phyloP scores from a whole-genome alignment of 495 filamentous ascomycete genomes.

The Extremus antarcticus region DNA sequence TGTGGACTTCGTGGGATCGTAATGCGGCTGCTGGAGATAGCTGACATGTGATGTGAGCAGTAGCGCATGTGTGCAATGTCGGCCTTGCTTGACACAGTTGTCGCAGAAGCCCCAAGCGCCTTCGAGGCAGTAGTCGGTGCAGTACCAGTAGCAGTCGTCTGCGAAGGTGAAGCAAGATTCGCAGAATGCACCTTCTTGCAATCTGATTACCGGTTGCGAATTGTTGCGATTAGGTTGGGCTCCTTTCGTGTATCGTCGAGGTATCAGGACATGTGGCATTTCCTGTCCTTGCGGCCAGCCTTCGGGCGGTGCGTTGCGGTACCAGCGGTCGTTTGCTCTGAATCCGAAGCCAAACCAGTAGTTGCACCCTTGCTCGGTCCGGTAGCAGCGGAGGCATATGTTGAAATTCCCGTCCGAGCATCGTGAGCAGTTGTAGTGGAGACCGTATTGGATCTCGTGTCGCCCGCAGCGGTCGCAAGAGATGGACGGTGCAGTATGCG shows the following conservation, averaged over 20 bases:
- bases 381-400: constrained; percentile 70
- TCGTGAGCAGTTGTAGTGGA: constrained; percentile 64
- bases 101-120: constrained; percentile 90
- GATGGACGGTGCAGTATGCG: constrained; percentile 51
- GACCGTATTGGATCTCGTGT: constrained; percentile 61
- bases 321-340: constrained; percentile 49
- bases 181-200: constrained; percentile 80
- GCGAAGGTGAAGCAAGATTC: constrained; percentile 57
- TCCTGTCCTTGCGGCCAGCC: constrained; percentile 33
- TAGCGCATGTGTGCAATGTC: constrained; percentile 65
- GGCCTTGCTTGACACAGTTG: constrained; percentile 64
- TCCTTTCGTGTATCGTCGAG: constrained; percentile 50
- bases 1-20: constrained; percentile 23
- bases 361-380: constrained; percentile 58
- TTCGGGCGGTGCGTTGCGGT: constrained; percentile 33
- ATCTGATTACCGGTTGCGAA: constrained; percentile 49
- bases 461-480: constrained; percentile 58
- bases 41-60: constrained; percentile 49
- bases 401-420: constrained; percentile 64
- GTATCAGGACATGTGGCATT: constrained; percentile 54
- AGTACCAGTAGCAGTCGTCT: constrained; percentile 76
- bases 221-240: constrained; percentile 37
- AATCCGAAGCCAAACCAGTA: constrained; percentile 69
- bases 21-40: constrained; percentile 13
- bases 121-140: constrained; percentile 62